phyloP scores from a whole-genome alignment of 2,329 filamentous ascomycete species.

The Byssothecium circinans region DNA sequence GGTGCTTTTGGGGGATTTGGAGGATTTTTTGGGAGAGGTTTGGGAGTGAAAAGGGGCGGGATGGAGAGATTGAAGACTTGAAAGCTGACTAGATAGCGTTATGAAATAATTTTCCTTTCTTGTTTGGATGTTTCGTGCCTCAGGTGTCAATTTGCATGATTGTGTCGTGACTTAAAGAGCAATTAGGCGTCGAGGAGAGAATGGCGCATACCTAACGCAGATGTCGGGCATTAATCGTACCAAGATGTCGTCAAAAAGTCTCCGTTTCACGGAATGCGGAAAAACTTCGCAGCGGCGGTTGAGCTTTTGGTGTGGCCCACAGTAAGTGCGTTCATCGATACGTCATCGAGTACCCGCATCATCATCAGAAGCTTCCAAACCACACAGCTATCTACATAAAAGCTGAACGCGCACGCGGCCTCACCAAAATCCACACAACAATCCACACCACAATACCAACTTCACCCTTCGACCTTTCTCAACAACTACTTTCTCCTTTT shows the following conservation, averaged over 20 bases:
- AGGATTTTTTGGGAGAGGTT: conserved; percentile 46
- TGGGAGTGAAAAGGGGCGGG: conserved; percentile 22
- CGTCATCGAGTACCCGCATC: conserved; percentile 8
- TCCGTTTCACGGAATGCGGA: background rate
- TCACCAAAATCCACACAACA: background rate
- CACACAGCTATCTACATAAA: no score
- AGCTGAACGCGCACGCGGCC: background rate
- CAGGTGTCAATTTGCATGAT: no score
- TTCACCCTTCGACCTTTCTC: background rate
- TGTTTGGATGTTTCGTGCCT: no score
- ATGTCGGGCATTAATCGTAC: no score
- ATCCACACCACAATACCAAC: background rate
- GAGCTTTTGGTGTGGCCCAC: background rate
- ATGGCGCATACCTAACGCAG: no score
- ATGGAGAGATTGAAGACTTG: no score
- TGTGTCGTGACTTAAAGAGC: no score
- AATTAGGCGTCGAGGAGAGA: no score
- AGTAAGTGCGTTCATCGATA: conserved; percentile 10
- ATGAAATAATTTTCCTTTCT: no score
- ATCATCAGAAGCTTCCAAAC: background rate
- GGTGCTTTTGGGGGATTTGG: conserved; percentile 48
- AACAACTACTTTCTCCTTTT: background rate
- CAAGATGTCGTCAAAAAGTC: no score
- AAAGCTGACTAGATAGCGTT: no score
- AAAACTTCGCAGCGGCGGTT: background rate